Conservation (phyloP, 768 basidiomycete species). For the Agaricus sinodeliciosus region DNA sequence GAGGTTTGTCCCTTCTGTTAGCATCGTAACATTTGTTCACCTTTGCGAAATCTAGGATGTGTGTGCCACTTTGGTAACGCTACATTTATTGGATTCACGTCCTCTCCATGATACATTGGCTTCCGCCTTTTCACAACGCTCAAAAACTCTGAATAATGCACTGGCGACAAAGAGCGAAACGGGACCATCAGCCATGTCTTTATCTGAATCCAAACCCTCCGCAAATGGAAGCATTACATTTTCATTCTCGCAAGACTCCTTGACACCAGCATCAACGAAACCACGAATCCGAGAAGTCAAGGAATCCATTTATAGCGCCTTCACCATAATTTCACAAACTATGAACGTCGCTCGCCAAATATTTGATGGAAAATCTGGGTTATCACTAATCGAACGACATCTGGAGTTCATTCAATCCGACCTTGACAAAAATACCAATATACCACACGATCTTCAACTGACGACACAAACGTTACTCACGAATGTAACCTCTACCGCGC, state of each 20-base stretch:
- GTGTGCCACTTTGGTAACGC: constrained; percentile 72
- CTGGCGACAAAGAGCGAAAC: constrained; percentile 7
- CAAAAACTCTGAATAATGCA: constrained; percentile 36
- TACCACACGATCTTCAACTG: constrained; percentile 50
- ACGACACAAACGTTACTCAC: constrained; percentile 64
- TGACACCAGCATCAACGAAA: constrained; percentile 20
- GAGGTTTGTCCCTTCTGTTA: constrained; percentile 34
- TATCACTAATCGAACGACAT: constrained; percentile 42
- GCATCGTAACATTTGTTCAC: background rate
- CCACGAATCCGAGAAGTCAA: constrained; percentile 43
- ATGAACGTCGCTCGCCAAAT: constrained; percentile 48
- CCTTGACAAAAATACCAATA: constrained; percentile 14
- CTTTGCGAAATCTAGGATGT: constrained; percentile 42
- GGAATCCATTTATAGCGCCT: constrained; percentile 40
- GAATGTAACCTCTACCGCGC: constrained; percentile 75
- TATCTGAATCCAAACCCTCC: background rate
- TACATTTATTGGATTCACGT: constrained; percentile 85
- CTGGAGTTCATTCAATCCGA: constrained; percentile 60
- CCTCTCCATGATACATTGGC: constrained; percentile 69
- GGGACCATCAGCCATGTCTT: background rate
- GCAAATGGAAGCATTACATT: constrained; percentile 3
- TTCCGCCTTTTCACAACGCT: constrained; percentile 66
- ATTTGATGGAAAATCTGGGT: constrained; percentile 27
- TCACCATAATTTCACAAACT: constrained; percentile 56
- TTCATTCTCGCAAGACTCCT: constrained; percentile 5